Conservation (phyloP, 257 asterid genomes). For the Thymus quinquecostatus region DNA sequence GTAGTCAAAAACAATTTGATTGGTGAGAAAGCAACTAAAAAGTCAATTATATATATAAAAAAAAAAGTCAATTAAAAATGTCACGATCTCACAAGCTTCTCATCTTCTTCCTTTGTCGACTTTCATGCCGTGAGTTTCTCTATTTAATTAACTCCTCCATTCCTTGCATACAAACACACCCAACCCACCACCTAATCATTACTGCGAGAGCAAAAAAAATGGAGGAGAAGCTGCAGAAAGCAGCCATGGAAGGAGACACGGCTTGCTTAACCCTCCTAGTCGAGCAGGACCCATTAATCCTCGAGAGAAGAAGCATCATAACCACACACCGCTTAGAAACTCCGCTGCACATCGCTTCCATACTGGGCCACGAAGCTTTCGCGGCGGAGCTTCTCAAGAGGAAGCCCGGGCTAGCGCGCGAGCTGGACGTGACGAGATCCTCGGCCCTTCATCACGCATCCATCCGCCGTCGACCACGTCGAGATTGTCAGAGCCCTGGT, state of each 20-base stretch:
- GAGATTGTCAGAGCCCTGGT: slow-evolving; percentile 33
- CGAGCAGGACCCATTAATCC: slow-evolving; percentile 33
- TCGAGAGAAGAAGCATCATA: slow-evolving; percentile 25
- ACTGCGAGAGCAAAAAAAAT: not conserved
- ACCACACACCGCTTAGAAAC: slow-evolving; percentile 32
- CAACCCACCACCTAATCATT: not conserved
- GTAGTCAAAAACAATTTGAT: no score
- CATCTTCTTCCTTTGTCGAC: not conserved
- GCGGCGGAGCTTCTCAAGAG: slow-evolving; percentile 25
- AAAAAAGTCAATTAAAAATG: no score
- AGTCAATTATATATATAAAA: no score
- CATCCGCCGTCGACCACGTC: slow-evolving; percentile 37
- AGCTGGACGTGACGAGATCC: slow-evolving; percentile 37
- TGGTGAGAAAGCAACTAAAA: no score
- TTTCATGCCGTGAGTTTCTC: no score
- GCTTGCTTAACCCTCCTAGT: slow-evolving; percentile 4
- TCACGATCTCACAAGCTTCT: no score
- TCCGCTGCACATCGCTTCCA: slow-evolving; percentile 50
- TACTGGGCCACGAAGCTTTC: slow-evolving; percentile 37
- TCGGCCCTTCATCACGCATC: slow-evolving; percentile 49
- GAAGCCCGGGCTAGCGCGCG: slow-evolving; percentile 34
- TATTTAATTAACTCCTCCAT: no score
- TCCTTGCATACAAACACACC: no score
- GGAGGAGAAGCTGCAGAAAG: slow-evolving; percentile 35
- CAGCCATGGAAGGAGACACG: slow-evolving; percentile 33